Evolutionary conservation across 352 stramenopile species (phyloP).

Genomic region (Lagenidium giganteum): DNA sequence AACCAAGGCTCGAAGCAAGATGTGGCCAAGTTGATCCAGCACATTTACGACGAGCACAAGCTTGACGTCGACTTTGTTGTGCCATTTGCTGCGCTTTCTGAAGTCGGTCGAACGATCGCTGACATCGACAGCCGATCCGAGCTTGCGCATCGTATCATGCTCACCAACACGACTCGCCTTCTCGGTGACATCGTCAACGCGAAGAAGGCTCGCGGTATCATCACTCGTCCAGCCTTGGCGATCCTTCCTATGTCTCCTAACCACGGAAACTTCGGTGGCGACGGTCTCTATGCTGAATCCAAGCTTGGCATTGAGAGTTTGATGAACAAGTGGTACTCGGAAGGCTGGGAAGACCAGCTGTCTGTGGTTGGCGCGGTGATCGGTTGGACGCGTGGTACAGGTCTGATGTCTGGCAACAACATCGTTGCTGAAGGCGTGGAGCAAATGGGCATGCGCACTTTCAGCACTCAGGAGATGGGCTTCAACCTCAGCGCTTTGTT

Average conservation of each 20-base stretch:
- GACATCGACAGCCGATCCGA: slow-evolving; percentile 79
- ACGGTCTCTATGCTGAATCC: slow-evolving; percentile 86
- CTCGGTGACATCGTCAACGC: slow-evolving; percentile 71
- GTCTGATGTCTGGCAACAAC: slow-evolving; percentile 88
- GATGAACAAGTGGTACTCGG: slow-evolving; percentile 83
- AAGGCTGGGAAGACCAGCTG: slow-evolving; percentile 84
- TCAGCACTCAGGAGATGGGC: slow-evolving; percentile 85
- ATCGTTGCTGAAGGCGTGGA: slow-evolving; percentile 78
- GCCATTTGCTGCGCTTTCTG: slow-evolving; percentile 82
- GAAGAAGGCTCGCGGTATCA: slow-evolving; percentile 68
- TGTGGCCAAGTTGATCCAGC: slow-evolving; percentile 54
- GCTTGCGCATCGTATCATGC: slow-evolving; percentile 83
- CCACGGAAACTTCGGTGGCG: slow-evolving; percentile 81
- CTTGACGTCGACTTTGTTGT: slow-evolving; percentile 85
- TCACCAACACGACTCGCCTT: slow-evolving; percentile 83
- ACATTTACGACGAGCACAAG: slow-evolving; percentile 82
- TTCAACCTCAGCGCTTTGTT: slow-evolving; percentile 85
- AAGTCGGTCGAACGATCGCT: slow-evolving; percentile 70
- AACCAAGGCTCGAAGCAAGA: slow-evolving; percentile 84
- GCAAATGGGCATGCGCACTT: slow-evolving; percentile 77
- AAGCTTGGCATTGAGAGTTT: slow-evolving; percentile 85
- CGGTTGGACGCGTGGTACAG: slow-evolving; percentile 83
- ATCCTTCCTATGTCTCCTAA: slow-evolving; percentile 84
- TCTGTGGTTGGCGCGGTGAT: slow-evolving; percentile 83
- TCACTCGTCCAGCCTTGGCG: slow-evolving; percentile 67